These are phyloP conservation scores for Fusarium burgessii DNA, from an alignment of 2,329 filamentous ascomycete species.

Conservation along the genomic window DNA sequence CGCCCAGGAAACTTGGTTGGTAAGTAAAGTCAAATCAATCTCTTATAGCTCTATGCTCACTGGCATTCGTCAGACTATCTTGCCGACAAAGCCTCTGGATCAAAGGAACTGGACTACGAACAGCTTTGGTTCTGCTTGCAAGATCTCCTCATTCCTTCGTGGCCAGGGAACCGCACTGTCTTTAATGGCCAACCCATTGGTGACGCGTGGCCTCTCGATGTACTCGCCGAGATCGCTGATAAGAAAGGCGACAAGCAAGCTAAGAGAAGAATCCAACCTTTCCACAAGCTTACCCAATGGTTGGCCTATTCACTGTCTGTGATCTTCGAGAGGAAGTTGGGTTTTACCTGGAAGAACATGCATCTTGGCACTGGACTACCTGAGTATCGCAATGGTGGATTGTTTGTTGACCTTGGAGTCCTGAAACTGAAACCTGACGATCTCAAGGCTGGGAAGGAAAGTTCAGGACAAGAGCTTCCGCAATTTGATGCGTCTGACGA, in stretches of 20 bases:
- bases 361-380: conserved; percentile 74
- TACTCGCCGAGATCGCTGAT: conserved; percentile 29
- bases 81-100: conserved; percentile 27
- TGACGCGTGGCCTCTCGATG: conserved; percentile 62
- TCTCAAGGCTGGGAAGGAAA: conserved; percentile 56
- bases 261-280: conserved; percentile 58
- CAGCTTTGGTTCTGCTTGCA: conserved; percentile 58
- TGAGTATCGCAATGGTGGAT: conserved; percentile 78
- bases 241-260: neutral
- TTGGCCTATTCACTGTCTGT: conserved; percentile 79
- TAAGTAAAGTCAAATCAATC: conserved; percentile 37
- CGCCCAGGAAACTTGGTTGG: conserved; percentile 63
- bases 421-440: conserved; percentile 61
- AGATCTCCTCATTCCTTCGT: conserved; percentile 59
- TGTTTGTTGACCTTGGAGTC: conserved; percentile 72
- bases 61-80: conserved; percentile 53
- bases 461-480: conserved; percentile 59
- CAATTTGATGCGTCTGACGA: conserved; percentile 67
- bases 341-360: conserved; percentile 63
- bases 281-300: conserved; percentile 78
- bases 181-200: conserved; percentile 58
- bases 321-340: conserved; percentile 66
- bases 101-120: conserved; percentile 3
- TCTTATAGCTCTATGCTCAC: neutral
- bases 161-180: conserved; percentile 65